Conservation (phyloP, 2,329 filamentous ascomycete genomes). For the Arthroderma sp. region DNA sequence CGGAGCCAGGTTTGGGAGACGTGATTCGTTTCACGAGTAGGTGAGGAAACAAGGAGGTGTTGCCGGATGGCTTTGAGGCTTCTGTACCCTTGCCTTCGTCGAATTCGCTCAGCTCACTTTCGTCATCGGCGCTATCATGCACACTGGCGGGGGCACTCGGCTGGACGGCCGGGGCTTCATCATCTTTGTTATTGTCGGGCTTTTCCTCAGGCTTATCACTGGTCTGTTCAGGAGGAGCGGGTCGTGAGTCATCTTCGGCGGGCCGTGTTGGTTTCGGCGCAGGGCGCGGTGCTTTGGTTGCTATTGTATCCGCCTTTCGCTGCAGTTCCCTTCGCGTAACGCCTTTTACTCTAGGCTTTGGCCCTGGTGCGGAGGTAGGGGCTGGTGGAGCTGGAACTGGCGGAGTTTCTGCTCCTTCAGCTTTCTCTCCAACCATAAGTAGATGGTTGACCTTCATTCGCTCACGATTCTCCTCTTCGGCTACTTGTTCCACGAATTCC, state of each 20-base stretch:
- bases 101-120: conserved; percentile 56
- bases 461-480: conserved; percentile 34
- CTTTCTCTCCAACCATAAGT: conserved; percentile 26
- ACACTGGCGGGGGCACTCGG: conserved; percentile 32
- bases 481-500: conserved; percentile 26
- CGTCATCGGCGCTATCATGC: conserved; percentile 54
- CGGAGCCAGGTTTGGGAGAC: conserved; percentile 11
- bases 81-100: conserved; percentile 31
- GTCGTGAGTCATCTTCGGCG: conserved; percentile 6
- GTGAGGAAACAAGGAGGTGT: conserved; percentile 7
- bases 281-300: conserved; percentile 22
- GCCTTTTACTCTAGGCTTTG: conserved; percentile 38
- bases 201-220: background rate
- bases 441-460: conserved; percentile 36
- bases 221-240: background rate
- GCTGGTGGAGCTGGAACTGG: conserved; percentile 8
- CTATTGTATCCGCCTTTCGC: conserved; percentile 45
- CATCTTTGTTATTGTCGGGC: background rate
- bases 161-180: background rate
- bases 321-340: conserved; percentile 48
- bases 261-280: conserved; percentile 4
- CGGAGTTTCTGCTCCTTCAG: conserved; percentile 7
- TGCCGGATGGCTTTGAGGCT: background rate
- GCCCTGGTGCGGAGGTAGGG: conserved; percentile 11
- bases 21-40: conserved; percentile 4